Evolutionary conservation across 371 early-diverging fungal genomes (phyloP), one percentile per base, ranked within the genome.

Genomic region (Mortierella sp.): DNA sequence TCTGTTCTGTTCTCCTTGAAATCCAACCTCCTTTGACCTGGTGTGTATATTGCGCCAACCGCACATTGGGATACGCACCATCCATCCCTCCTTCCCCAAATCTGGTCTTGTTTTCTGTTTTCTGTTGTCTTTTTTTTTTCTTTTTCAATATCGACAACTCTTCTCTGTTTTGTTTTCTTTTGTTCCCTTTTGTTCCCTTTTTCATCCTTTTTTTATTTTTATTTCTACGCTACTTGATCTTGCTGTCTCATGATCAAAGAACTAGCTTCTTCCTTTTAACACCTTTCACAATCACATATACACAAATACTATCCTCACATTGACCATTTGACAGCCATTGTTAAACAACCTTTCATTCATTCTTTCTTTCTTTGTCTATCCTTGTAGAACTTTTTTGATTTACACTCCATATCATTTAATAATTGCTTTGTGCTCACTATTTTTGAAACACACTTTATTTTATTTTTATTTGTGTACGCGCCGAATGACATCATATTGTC

Each of bases 401-500:
- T n/a, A n/a, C n/a, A n/a, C n/a, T n/a, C n/a, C n/a, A n/a, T n/a
- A n/a, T n/a, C n/a, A n/a, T n/a, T 51, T 51, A 7, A 51, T 26
- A 6, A 26, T 51, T 51, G 40, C 22, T 7, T 12, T 19, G 28
- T 37, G 22, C 42, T 26, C 9, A 9, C 37, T 29, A 47, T 37
- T 49, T 23, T 29, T 55, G 23, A 28, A 28, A 55, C 31, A 10
- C 31, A 55, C 31, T 28, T 29, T 28, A 13, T 29, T 55, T 4
- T 55, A 28, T 55, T 4, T 29, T 55, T 55, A 23, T 55, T 8
- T 55, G 53, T 51, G 53, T 55, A 55, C 56, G 56, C 31, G 31
- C 56, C 56, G 56, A 8, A 31, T 55, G 56, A 55, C 31, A n/a
- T 55, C 56, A 55, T 31, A 28, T 17, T 31, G 4, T 10, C 23